A percentile compares a stretch with the other conserved stretches of the same genome.
These are phyloP conservation scores for Agaricus bisporus DNA, from an alignment of 768 basidiomycete species.

Conservation along the genomic window DNA sequence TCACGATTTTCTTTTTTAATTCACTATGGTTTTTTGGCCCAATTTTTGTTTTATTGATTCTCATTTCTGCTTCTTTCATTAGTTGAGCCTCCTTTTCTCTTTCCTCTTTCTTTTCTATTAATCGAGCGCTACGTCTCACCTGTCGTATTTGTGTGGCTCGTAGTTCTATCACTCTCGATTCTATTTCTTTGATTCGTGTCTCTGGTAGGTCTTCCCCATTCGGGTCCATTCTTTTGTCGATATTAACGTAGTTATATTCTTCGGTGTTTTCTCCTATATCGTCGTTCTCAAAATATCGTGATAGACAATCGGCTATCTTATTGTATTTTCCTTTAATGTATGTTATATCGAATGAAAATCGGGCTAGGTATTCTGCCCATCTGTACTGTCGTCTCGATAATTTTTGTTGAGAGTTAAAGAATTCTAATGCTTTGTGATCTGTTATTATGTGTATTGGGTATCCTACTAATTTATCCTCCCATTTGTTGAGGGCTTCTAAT, in stretches of 20 bases:
- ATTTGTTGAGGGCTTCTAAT: conserved; percentile 21
- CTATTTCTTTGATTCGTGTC: conserved; percentile 12
- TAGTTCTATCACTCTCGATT: conserved; percentile 11
- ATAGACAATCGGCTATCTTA: conserved; percentile 24
- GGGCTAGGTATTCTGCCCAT: conserved; percentile 24
- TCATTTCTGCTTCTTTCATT: too few relatives aligned
- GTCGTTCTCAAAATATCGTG: conserved; percentile 24
- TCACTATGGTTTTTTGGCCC: too few relatives aligned
- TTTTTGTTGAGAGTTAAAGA: conserved; percentile 20
- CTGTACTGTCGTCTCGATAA: conserved; percentile 17
- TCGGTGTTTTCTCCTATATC: conserved; percentile 6
- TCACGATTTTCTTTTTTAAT: too few relatives aligned
- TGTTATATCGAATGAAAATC: conserved; percentile 20
- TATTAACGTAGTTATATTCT: conserved; percentile 16
- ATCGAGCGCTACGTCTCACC: conserved; percentile 2
- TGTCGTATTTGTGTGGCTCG: background rate
- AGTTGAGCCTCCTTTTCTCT: too few relatives aligned
- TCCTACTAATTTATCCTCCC: conserved; percentile 26
- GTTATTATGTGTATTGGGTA: conserved; percentile 17
- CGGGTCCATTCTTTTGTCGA: conserved; percentile 15
- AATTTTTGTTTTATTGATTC: too few relatives aligned
- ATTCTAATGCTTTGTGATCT: conserved; percentile 18
- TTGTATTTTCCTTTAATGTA: conserved; percentile 21
- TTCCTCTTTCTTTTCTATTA: background rate
- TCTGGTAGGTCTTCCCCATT: conserved; percentile 15